Percentiles rank a stretch among this genome's conserved stretches.
These are phyloP conservation scores for Teratosphaeria zuluensis DNA, from an alignment of 2,329 filamentous ascomycete species.

Conservation along the genomic window DNA sequence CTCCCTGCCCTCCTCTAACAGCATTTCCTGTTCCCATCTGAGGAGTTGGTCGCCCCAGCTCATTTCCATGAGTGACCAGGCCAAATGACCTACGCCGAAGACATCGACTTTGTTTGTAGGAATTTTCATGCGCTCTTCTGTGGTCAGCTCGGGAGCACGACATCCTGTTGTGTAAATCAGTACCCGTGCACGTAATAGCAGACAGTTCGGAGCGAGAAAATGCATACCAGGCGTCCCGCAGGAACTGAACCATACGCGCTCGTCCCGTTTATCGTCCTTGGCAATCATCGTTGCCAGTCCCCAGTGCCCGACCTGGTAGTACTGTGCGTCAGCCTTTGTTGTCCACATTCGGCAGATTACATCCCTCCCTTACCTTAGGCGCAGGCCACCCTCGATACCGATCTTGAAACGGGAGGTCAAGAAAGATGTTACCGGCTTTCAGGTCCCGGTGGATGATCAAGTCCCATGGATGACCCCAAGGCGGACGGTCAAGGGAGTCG, in stretches of 20 bases:
- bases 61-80: neutral
- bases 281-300: neutral
- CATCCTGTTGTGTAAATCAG: neutral
- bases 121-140: neutral
- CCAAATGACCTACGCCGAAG: neutral
- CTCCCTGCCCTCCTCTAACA: too few relatives aligned
- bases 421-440: neutral
- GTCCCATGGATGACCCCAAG: neutral
- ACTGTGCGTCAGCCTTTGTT: neutral
- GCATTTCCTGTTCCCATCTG: too few relatives aligned
- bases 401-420: neutral
- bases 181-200: neutral
- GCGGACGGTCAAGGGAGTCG: neutral
- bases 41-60: neutral
- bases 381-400: neutral
- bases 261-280: neutral
- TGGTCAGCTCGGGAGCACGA: neutral
- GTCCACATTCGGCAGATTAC: neutral
- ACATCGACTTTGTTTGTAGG: neutral
- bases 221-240: neutral
- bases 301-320: neutral
- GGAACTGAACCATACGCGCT: neutral
- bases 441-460: neutral
- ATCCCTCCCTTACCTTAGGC: neutral
- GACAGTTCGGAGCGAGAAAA: neutral